Percentiles rank a stretch among this genome's conserved stretches.
Conservation (phyloP, 164 flowering plant genomes). For the Annona cherimola region DNA sequence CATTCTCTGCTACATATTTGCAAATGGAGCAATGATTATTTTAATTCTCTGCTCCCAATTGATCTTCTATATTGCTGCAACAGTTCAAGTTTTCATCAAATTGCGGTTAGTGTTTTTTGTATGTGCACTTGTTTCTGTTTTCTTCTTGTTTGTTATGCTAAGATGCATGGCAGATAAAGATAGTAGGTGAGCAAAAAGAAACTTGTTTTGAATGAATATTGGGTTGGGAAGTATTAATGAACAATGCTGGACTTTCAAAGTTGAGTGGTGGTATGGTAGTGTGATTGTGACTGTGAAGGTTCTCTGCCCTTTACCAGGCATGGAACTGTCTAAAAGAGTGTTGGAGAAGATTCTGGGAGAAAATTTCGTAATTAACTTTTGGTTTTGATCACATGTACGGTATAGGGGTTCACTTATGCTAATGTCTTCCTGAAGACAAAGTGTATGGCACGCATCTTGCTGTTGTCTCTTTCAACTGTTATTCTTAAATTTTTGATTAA, state of each 20-base stretch:
- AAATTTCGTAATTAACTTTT: too few species aligned
- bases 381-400: too few species aligned
- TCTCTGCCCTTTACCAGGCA: too few species aligned
- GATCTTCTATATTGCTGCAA: conserved; percentile 63
- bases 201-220: background rate
- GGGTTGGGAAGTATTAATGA: background rate
- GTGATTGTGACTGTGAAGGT: too few species aligned
- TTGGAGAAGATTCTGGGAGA: too few species aligned
- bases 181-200: background rate
- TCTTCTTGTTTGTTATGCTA: background rate
- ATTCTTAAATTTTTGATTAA: too few species aligned
- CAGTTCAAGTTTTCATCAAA: conserved; percentile 56
- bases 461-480: too few species aligned
- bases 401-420: too few species aligned
- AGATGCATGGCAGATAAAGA: background rate
- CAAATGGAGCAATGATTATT: conserved; percentile 61
- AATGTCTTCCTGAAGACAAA: too few species aligned
- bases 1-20: conserved; percentile 59
- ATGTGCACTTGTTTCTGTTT: background rate
- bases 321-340: too few species aligned
- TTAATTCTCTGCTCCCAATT: conserved; percentile 55
- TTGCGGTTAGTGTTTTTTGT: conserved; percentile 45
- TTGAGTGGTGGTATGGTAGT: too few species aligned
- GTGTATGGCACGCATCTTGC: too few species aligned
- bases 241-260: background rate